These are phyloP conservation scores for Pisolithus thermaeus DNA, from an alignment of 1,284 basidiomycete genomes.

Conservation along the genomic window DNA sequence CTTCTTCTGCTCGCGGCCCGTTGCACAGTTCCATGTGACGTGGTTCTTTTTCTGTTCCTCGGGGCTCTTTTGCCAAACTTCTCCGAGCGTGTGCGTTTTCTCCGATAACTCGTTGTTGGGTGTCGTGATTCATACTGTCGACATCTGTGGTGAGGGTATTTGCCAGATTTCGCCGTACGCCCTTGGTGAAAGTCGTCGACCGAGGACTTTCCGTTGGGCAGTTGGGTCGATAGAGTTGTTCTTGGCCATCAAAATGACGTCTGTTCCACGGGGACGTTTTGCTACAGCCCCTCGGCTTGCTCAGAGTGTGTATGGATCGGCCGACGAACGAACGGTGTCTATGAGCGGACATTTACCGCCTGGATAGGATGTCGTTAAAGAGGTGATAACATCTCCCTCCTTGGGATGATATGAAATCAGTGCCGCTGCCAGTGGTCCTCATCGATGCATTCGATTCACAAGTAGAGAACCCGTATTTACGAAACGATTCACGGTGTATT, in stretches of 20 bases:
- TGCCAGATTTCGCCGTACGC: slow-evolving; percentile 63
- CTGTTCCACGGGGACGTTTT: slow-evolving; percentile 68
- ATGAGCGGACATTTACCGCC: too few relatives aligned
- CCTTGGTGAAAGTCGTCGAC: slow-evolving; percentile 31
- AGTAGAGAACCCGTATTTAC: not conserved
- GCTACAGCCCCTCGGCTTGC: slow-evolving; percentile 25
- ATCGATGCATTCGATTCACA: slow-evolving; percentile 14
- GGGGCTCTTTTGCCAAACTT: slow-evolving; percentile 11
- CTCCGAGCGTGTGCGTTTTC: slow-evolving; percentile 5
- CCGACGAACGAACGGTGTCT: too few relatives aligned
- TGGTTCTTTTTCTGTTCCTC: not conserved
- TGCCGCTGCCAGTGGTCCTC: slow-evolving; percentile 26
- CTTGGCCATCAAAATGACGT: slow-evolving; percentile 52
- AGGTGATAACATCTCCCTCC: slow-evolving; percentile 24
- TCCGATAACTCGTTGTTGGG: slow-evolving; percentile 55
- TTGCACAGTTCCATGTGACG: too few relatives aligned
- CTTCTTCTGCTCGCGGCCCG: too few relatives aligned
- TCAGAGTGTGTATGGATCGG: too few relatives aligned
- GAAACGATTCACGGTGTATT: not conserved
- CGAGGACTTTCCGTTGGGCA: slow-evolving; percentile 36
- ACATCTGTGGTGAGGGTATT: slow-evolving; percentile 66
- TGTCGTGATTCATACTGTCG: slow-evolving; percentile 65
- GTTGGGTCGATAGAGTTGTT: slow-evolving; percentile 62
- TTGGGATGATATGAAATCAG: slow-evolving; percentile 18
- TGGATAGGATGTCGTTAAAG: slow-evolving; percentile 9